These are phyloP conservation scores for Graphilbum ipis-grandicollis DNA, from an alignment of 2,329 filamentous ascomycete species.

Conservation along the genomic window DNA sequence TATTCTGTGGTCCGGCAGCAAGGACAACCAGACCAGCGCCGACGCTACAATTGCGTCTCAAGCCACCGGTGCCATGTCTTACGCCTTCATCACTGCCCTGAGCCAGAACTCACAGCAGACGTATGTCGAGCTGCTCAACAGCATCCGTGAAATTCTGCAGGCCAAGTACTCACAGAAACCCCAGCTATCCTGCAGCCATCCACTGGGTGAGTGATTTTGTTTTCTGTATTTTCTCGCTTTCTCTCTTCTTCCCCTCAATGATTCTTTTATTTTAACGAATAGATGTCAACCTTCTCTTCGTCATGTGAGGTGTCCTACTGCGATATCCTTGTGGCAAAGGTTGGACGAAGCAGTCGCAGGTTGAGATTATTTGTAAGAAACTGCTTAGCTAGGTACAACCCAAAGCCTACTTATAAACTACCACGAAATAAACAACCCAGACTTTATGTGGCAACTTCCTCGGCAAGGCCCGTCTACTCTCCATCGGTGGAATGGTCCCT, in stretches of 20 bases:
- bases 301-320: conserved; percentile 41
- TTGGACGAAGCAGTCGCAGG: no score
- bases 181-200: conserved; percentile 90
- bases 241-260: not conserved
- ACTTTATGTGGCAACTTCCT: no score
- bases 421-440: no score
- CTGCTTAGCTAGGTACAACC: no score
- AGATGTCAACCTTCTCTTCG: conserved; percentile 51
- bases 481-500: no score
- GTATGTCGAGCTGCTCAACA: conserved; percentile 91
- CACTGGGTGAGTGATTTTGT: conserved; percentile 52
- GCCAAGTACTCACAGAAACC: conserved; percentile 88
- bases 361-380: no score
- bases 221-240: not conserved
- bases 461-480: no score
- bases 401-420: no score
- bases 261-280: not conserved
- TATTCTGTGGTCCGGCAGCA: conserved; percentile 94
- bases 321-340: no score
- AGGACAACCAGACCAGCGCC: conserved; percentile 87
- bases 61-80: conserved; percentile 96
- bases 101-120: conserved; percentile 90
- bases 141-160: conserved; percentile 74
- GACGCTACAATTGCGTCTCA: conserved; percentile 78
- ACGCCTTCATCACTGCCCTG: conserved; percentile 82